Conservation (phyloP, 495 filamentous ascomycete species). For the Hypoxylon intermedium region DNA sequence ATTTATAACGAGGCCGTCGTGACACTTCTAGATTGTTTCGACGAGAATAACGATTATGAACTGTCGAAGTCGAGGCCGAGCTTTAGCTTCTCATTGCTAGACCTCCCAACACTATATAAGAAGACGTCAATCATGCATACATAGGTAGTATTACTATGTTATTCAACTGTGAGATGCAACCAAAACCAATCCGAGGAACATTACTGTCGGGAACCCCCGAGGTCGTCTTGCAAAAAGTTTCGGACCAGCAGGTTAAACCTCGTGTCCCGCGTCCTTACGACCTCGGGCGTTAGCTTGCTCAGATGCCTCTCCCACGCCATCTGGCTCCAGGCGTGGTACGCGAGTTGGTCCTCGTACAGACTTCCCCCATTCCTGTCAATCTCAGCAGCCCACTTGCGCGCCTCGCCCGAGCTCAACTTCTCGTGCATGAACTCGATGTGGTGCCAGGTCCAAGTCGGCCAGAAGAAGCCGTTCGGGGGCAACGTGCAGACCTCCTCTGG, state of each 20-base stretch:
- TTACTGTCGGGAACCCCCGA: slow-evolving; percentile 20
- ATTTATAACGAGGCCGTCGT: too few species aligned
- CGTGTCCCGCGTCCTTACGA: slow-evolving; percentile 47
- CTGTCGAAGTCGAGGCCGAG: too few species aligned
- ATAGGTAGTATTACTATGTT: background rate
- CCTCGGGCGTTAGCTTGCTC: slow-evolving; percentile 47
- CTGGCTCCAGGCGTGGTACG: slow-evolving; percentile 58
- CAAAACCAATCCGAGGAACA: background rate
- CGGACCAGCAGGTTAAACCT: slow-evolving; percentile 56
- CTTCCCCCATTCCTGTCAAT: slow-evolving; percentile 49
- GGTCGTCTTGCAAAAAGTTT: slow-evolving; percentile 52
- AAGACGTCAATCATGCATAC: background rate
- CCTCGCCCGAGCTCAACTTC: slow-evolving; percentile 42
- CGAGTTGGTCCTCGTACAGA: slow-evolving; percentile 53
- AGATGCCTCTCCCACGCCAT: slow-evolving; percentile 54
- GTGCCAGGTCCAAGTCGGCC: slow-evolving; percentile 58
- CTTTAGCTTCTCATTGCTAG: too few species aligned
- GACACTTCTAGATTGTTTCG: too few species aligned
- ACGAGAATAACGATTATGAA: too few species aligned
- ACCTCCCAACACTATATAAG: too few species aligned
- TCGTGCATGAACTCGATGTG: slow-evolving; percentile 58
- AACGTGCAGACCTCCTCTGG: slow-evolving; percentile 52
- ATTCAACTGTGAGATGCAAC: background rate
- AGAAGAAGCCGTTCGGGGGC: slow-evolving; percentile 55
- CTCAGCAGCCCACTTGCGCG: slow-evolving; percentile 44